Evolutionary conservation across 768 basidiomycete genomes (phyloP), one percentile per base, ranked within the genome.

Genomic region (Suillus americanus): DNA sequence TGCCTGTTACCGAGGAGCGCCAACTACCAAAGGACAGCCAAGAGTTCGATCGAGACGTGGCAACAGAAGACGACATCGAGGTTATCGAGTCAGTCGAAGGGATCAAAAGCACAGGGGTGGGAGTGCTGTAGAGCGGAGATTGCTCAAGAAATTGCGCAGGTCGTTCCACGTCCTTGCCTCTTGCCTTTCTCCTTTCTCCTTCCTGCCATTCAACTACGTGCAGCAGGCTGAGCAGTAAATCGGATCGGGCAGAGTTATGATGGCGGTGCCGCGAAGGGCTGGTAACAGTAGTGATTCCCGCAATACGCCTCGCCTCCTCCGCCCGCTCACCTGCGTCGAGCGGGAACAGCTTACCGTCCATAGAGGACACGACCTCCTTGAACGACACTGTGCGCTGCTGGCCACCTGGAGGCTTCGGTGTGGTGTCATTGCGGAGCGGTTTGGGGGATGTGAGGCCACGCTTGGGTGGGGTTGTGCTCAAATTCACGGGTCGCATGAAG

Each of bases 341-440:
- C 2, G 82, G 85, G 68, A 89, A 89, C 23, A 89, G 77, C 5
- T 80, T 78, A 5, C 88, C 88, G 48, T 83, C 79, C 85, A 89
- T 88, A 71, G 83, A 82, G 53, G 71, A 71, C 51, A 86, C 74
- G 59, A 89, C 87, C 41, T 86, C 85, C 57, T 80, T 79, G 73
- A 89, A 89, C 1, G 84, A 73, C 13, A 89, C 81, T 8, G 79
- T 68, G 25, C 78, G 78, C 25, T 78, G 73, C 12, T 41, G 66
- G 43, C 60, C 66, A 4, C 63, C 67, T 28, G 73, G 28, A 0
- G 72, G 65, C 30, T 53, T 57, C 3, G 51, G 9, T 25, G 54
- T 30, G 20, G 35, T 8, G 51, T 65, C 67, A 60, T 68, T 71
- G 48, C 48, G 30, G 23, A 41, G 43, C 8, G 38, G 25, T 33